Evolutionary conservation across 2,329 filamentous ascomycete species (phyloP).

Genomic region (Fusarium tanahbumbuense): DNA sequence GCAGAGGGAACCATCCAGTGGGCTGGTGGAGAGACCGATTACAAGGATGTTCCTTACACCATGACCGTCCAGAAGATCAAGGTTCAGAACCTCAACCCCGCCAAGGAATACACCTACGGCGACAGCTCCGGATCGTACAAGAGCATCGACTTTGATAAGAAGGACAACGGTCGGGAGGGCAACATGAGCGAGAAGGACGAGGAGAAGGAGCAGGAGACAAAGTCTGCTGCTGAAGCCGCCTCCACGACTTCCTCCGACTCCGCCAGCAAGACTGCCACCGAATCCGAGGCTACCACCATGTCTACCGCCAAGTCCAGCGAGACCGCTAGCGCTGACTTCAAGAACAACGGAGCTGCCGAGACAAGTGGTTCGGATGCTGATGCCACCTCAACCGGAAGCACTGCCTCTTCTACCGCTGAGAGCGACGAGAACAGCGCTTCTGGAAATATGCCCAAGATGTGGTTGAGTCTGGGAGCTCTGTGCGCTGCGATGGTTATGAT

Average conservation of each 20-base stretch:
- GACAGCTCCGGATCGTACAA: constrained; percentile 42
- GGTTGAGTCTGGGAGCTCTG: constrained; percentile 8
- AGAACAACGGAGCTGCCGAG: constrained; percentile 23
- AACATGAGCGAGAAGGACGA: background rate
- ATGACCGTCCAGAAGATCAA: constrained; percentile 65
- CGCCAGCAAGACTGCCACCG: background rate
- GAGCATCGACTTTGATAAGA: constrained; percentile 42
- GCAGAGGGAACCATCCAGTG: constrained; percentile 72
- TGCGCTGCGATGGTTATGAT: constrained; percentile 12
- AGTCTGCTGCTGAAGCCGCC: background rate
- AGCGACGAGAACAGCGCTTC: background rate
- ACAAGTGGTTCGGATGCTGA: background rate
- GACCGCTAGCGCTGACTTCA: constrained; percentile 9
- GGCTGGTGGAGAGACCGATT: constrained; percentile 68
- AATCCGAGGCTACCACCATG: constrained; percentile 11
- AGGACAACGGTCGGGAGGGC: constrained; percentile 2
- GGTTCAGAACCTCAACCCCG: constrained; percentile 55
- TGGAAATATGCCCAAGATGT: constrained; percentile 18
- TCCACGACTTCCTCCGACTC: constrained; percentile 10
- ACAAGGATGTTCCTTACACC: constrained; percentile 62
- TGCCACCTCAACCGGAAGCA: background rate
- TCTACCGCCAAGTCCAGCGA: background rate
- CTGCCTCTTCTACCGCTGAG: constrained; percentile 6
- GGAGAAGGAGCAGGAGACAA: background rate
- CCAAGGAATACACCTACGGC: constrained; percentile 50